Evolutionary conservation across 495 filamentous ascomycete species (phyloP).

Genomic region (Aspergillus ellipticus): DNA sequence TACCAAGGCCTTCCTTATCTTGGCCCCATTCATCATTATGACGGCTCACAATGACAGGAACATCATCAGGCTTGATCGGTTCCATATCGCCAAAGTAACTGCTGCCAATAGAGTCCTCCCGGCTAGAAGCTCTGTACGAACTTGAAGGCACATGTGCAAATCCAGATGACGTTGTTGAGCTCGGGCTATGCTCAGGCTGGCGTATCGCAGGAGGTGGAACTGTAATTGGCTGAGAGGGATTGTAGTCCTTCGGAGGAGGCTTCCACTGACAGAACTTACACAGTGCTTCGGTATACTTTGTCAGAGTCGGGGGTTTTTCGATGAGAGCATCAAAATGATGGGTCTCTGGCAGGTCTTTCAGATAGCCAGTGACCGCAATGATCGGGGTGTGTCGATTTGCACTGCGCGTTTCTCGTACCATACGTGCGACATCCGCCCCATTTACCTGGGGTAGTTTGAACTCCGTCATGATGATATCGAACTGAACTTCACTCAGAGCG

Average conservation of each 20-base stretch:
- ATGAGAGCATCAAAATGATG: conserved; percentile 94
- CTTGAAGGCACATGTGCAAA: conserved; percentile 66
- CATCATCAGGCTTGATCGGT: conserved; percentile 71
- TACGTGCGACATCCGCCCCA: conserved; percentile 89
- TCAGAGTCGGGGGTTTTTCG: conserved; percentile 89
- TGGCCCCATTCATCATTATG: conserved; percentile 72
- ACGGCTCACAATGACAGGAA: conserved; percentile 69
- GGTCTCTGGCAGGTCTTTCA: conserved; percentile 89
- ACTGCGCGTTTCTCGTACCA: conserved; percentile 95
- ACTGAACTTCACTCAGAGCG: conserved; percentile 88
- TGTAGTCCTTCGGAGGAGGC: conserved; percentile 56
- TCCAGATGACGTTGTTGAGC: conserved; percentile 72
- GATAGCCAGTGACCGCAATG: conserved; percentile 93
- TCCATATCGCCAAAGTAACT: conserved; percentile 84
- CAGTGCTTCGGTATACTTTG: conserved; percentile 82
- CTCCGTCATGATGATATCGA: conserved; percentile 97
- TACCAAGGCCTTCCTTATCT: conserved; percentile 63
- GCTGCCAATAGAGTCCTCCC: conserved; percentile 81
- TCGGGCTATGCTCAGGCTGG: conserved; percentile 78
- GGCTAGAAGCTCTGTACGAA: conserved; percentile 71
- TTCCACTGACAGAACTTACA: conserved; percentile 91
- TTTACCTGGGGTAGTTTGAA: conserved; percentile 92
- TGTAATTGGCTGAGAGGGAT: conserved; percentile 44
- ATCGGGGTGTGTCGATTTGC: conserved; percentile 92
- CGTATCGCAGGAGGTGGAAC: conserved; percentile 56